Evolutionary conservation across 352 stramenopile genomes (phyloP).

Genomic region (Globisporangium emineosum): DNA sequence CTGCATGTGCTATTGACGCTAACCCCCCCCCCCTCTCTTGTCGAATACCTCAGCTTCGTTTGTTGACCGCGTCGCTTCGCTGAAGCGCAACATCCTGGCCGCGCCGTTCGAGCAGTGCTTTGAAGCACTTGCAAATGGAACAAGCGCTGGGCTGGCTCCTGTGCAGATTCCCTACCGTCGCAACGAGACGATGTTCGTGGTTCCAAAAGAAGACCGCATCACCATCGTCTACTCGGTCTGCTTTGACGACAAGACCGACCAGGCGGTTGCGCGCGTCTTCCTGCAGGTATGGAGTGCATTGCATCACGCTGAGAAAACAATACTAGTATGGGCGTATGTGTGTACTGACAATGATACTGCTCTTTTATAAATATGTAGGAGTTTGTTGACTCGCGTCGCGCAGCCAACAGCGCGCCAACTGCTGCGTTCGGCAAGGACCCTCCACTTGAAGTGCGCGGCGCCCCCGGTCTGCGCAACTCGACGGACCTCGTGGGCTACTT

Average conservation of each 20-base stretch:
- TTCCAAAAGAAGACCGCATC: conserved; percentile 86
- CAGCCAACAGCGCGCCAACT: conserved; percentile 93
- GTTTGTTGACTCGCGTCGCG: conserved; percentile 90
- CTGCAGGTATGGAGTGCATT: conserved; percentile 43
- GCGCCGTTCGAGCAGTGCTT: conserved; percentile 85
- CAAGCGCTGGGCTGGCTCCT: conserved; percentile 42
- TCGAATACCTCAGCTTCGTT: conserved; percentile 44
- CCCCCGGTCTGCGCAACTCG: conserved; percentile 55
- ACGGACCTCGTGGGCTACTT: conserved; percentile 88
- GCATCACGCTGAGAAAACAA: too few species aligned
- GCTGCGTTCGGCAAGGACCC: conserved; percentile 89
- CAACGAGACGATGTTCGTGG: conserved; percentile 83
- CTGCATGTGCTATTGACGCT: neutral
- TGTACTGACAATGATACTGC: conserved; percentile 1
- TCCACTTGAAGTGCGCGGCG: conserved; percentile 79
- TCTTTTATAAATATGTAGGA: conserved; percentile 58
- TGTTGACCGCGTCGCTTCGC: conserved; percentile 62
- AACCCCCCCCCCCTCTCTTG: neutral
- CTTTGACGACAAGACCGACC: conserved; percentile 93
- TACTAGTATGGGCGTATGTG: neutral
- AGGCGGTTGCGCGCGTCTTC: conserved; percentile 89
- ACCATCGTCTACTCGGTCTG: conserved; percentile 92
- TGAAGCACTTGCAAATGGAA: conserved; percentile 66
- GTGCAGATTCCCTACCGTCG: conserved; percentile 86
- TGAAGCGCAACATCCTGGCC: conserved; percentile 83